Evolutionary conservation across 176 grass and related monocot species (phyloP).

Genomic region (Saccharum officinarum): DNA sequence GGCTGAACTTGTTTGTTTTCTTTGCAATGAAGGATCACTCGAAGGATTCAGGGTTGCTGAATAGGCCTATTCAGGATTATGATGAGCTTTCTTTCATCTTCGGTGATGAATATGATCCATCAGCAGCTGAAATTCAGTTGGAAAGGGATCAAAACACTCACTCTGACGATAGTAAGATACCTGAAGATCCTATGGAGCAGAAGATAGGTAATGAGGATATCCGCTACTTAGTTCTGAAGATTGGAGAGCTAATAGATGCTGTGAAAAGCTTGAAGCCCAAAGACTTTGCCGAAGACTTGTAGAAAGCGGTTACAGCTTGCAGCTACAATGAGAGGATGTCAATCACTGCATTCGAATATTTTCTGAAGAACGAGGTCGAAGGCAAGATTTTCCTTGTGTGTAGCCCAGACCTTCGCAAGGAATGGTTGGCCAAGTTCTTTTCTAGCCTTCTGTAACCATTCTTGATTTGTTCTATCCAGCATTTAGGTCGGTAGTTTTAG

Average conservation of each 20-base stretch:
- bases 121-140: too few species aligned
- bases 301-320: constrained; percentile 27
- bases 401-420: constrained; percentile 29
- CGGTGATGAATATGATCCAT: not conserved
- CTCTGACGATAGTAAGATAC: too few species aligned
- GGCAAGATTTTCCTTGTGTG: constrained; percentile 44
- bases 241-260: constrained; percentile 35
- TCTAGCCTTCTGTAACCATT: constrained; percentile 25
- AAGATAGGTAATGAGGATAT: constrained; percentile 4
- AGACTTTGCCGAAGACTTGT: constrained; percentile 21
- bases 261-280: constrained; percentile 38
- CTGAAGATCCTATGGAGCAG: not conserved
- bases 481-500: not conserved
- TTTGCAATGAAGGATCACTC: constrained; percentile 20
- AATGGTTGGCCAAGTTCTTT: constrained; percentile 40
- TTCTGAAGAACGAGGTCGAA: constrained; percentile 42
- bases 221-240: constrained; percentile 33
- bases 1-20: not conserved
- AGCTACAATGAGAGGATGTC: constrained; percentile 36
- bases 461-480: not conserved
- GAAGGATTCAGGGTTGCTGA: constrained; percentile 4
- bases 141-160: too few species aligned
- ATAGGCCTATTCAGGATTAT: constrained; percentile 11
- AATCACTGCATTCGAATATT: constrained; percentile 40
- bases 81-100: constrained; percentile 26